phyloP scores from a whole-genome alignment of 495 filamentous ascomycete species.

The Hyaloscypha finlandica region DNA sequence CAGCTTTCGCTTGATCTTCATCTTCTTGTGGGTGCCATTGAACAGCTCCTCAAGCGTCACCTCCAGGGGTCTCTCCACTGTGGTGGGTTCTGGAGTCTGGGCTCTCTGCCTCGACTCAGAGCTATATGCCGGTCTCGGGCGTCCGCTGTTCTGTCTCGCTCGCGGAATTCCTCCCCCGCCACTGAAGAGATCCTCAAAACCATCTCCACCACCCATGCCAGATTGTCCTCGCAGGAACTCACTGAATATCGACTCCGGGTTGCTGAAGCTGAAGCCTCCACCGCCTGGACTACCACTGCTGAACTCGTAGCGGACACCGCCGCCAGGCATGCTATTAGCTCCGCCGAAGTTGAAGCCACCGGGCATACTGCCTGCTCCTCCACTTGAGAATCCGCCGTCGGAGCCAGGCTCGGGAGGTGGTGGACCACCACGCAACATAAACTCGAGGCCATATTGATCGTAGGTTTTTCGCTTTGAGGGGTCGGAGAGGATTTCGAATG shows the following conservation, averaged over 20 bases:
- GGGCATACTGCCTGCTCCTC: conserved; percentile 46
- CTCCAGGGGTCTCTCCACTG: conserved; percentile 80
- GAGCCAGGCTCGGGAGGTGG: conserved; percentile 62
- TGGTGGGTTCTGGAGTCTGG: conserved; percentile 81
- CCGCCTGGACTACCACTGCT: conserved; percentile 54
- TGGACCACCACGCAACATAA: conserved; percentile 80
- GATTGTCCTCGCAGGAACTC: conserved; percentile 70
- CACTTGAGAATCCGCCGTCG: conserved; percentile 45
- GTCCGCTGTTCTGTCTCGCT: conserved; percentile 39
- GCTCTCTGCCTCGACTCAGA: conserved; percentile 50
- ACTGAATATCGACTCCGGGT: conserved; percentile 80
- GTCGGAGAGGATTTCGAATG: conserved; percentile 96
- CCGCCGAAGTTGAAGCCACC: conserved; percentile 55
- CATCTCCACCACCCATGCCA: conserved; percentile 48
- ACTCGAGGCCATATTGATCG: conserved; percentile 93
- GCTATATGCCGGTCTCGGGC: conserved; percentile 39
- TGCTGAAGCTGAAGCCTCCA: conserved; percentile 74
- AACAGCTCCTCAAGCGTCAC: conserved; percentile 87
- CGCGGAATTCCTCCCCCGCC: conserved; percentile 28
- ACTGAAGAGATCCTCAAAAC: conserved; percentile 54
- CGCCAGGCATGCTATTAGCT: conserved; percentile 43
- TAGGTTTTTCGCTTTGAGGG: conserved; percentile 97
- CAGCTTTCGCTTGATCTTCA: conserved; percentile 95
- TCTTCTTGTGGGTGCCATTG: conserved; percentile 85
- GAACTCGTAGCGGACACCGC: conserved; percentile 65